A percentile compares a stretch with the other conserved stretches of the same genome.
phyloP scores from a whole-genome alignment of 257 asterid species.

The Nicotiana otophora region DNA sequence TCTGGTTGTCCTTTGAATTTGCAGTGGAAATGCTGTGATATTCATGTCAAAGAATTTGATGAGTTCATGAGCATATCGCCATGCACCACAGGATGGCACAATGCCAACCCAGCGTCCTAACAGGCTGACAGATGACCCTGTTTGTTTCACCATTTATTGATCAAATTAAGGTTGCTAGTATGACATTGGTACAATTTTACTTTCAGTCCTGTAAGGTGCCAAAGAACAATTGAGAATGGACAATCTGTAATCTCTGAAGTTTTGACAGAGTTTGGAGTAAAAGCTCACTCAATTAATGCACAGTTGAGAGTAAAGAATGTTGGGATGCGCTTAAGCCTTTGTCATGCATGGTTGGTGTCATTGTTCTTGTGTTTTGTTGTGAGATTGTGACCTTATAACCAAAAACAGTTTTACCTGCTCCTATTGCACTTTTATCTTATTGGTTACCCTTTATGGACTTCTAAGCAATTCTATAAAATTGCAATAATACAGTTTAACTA shows the following conservation, averaged over 20 bases:
- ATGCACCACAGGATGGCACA: conserved; percentile 91
- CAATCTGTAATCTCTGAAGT: background rate
- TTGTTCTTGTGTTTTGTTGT: background rate
- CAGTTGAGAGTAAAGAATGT: background rate
- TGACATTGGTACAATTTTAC: background rate
- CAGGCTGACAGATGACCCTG: background rate
- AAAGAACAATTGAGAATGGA: background rate
- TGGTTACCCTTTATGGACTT: no score
- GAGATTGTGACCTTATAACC: background rate
- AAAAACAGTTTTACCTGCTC: background rate
- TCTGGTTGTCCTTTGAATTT: background rate
- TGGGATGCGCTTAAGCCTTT: background rate
- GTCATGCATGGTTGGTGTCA: background rate
- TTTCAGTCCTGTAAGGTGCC: background rate
- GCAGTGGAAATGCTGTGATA: conserved; percentile 96
- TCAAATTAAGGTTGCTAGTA: background rate
- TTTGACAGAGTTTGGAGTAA: background rate
- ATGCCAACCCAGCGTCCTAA: conserved; percentile 34
- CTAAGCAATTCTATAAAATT: no score
- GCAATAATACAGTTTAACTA: no score
- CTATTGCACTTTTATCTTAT: no score
- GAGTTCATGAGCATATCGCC: conserved; percentile 82
- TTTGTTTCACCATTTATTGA: background rate
- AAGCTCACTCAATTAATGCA: background rate
- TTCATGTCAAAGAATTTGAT: conserved; percentile 82